Conservation (phyloP, 106 monocot genomes). For the Acorus gramineus region DNA sequence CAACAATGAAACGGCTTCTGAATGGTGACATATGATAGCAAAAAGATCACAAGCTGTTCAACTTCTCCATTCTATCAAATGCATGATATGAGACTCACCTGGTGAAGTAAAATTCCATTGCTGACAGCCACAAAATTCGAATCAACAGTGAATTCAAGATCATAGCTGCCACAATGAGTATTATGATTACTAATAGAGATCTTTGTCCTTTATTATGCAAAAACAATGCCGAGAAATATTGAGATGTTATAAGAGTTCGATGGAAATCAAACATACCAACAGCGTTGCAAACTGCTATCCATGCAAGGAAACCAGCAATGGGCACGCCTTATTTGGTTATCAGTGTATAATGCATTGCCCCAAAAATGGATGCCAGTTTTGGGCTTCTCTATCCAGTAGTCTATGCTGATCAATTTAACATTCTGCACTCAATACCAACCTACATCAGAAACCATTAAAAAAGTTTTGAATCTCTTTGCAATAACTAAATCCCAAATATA, state of each 20-base stretch:
- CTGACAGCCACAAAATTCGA: conserved; percentile 81
- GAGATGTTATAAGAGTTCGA: background rate
- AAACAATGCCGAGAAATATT: background rate
- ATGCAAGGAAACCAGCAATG: conserved; percentile 96
- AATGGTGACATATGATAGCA: too few relatives aligned
- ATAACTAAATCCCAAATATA: too few relatives aligned
- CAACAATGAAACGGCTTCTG: too few relatives aligned
- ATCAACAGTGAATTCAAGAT: conserved; percentile 84
- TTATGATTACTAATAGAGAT: too few relatives aligned
- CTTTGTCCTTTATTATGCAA: background rate
- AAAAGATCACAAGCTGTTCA: background rate
- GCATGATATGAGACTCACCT: conserved; percentile 25
- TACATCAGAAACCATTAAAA: conserved; percentile 10
- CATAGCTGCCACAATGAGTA: conserved; percentile 47
- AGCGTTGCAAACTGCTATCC: conserved; percentile 48
- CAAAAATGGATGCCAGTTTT: conserved; percentile 70
- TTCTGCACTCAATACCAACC: conserved; percentile 35
- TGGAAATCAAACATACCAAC: conserved; percentile 43
- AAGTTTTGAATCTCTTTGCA: too few relatives aligned
- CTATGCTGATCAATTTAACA: conserved; percentile 56
- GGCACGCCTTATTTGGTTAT: conserved; percentile 78
- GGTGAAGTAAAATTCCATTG: conserved; percentile 80
- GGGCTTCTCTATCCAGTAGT: conserved; percentile 55
- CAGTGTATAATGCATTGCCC: conserved; percentile 40
- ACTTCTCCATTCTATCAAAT: background rate